A percentile compares a stretch with the other conserved stretches of the same genome.
Evolutionary conservation across 2,329 filamentous ascomycete species (phyloP).

Genomic region (Colletotrichum brevisporum): DNA sequence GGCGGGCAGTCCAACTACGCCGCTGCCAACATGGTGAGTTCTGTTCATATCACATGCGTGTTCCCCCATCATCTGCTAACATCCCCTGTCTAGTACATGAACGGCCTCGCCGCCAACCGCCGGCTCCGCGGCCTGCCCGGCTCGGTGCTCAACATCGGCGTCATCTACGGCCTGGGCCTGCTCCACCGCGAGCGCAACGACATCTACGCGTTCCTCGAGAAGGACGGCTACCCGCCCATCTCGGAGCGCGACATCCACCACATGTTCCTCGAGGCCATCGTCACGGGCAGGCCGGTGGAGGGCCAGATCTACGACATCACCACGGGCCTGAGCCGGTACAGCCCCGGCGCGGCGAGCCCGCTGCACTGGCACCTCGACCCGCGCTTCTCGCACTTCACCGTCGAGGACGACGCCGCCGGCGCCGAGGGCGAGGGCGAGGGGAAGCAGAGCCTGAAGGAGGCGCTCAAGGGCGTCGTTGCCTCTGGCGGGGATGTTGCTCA

Average conservation of each 20-base stretch:
- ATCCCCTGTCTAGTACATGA: conserved; percentile 52
- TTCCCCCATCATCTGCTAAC: not conserved
- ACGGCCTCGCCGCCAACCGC: conserved; percentile 52
- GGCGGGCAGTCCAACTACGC: conserved; percentile 60
- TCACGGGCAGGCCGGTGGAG: conserved; percentile 43
- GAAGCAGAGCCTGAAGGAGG: conserved; percentile 47
- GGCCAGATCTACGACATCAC: conserved; percentile 44
- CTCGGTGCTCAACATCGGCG: conserved; percentile 55
- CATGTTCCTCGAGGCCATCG: conserved; percentile 49
- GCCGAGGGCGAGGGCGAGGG: conserved; percentile 11
- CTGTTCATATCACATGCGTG: no score
- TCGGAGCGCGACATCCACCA: conserved; percentile 50
- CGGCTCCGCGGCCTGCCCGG: conserved; percentile 53
- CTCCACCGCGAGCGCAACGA: conserved; percentile 46
- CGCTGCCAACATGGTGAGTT: conserved; percentile 53
- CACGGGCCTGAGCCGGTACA: conserved; percentile 52
- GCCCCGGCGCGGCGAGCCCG: conserved; percentile 46
- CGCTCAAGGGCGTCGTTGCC: conserved; percentile 44
- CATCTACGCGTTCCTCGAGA: conserved; percentile 42
- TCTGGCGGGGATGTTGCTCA: conserved; percentile 31
- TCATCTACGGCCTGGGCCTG: conserved; percentile 59
- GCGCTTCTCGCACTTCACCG: conserved; percentile 57
- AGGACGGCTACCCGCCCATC: conserved; percentile 42
- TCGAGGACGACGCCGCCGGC: conserved; percentile 37
- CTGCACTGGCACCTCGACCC: conserved; percentile 61